Evolutionary conservation across 179 eudicot genomes (phyloP), one percentile per base, ranked within the genome.

Genomic region (Heliamphora pulchella): DNA sequence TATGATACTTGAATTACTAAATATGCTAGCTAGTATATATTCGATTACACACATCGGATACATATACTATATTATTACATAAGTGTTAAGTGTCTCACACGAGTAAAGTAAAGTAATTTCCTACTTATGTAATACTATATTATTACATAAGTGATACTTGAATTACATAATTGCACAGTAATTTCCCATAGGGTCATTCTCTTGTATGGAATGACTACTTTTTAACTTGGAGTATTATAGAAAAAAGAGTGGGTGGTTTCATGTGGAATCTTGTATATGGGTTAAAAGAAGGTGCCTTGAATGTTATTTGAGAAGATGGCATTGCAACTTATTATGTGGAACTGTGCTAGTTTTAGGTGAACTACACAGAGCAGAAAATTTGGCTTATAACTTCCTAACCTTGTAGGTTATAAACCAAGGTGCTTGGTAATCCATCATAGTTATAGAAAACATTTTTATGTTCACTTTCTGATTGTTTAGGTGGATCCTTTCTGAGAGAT

Each of bases 401-500:
- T 31, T 31, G 31, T 31, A 31, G 62, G 18, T 15, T 10, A 75
- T 5, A 55, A 75, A 17, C 31, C 15, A 39, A 54, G 51, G 8
- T 59, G 47, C 54, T 75, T 54, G 48, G 78, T 15, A 0, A 53
- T 74, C 9, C 11, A 55, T 20, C 31, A 31, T 31, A 31, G 63
- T 74, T 72, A 46, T 74, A 31, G n/a, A 53, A 13, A 53, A 31
- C 31, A 22, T 74, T 74, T 74, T 1, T 39, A 5, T 13, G 13
- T 4, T 18, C 31, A 50, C 55, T 51, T 72, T 71, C 31, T 31
- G 71, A 41, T 69, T 69, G 31, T 8, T 43, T 8, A 15, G 53
- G 54, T 75, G 39, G 67, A 59, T 61, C 66, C 67, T 75, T 75
- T 58, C 44, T 15, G 8, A 75, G 78, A 74, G 43, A 17, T 43